These are phyloP conservation scores for Malania oleifera DNA, from an alignment of 164 flowering plant species.

Conservation along the genomic window DNA sequence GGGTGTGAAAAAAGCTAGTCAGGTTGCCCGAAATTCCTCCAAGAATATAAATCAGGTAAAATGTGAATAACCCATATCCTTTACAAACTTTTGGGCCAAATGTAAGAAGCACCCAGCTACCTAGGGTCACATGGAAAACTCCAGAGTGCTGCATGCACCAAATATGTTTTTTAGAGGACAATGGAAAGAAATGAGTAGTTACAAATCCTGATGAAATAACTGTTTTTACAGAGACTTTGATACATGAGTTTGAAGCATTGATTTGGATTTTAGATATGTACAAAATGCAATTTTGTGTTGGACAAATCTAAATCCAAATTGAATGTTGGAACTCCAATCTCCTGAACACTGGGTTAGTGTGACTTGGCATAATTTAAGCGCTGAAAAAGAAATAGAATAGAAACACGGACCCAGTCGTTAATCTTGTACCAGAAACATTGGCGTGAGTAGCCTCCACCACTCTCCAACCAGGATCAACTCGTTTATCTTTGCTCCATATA, in stretches of 20 bases:
- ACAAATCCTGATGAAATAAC: too few relatives aligned
- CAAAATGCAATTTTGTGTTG: too few relatives aligned
- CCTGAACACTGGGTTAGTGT: too few relatives aligned
- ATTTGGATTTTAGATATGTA: too few relatives aligned
- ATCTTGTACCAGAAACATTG: slow-evolving; percentile 91
- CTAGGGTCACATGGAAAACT: slow-evolving; percentile 52
- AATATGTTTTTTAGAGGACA: slow-evolving; percentile 3
- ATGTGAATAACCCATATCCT: slow-evolving; percentile 61
- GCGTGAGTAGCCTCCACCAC: slow-evolving; percentile 89
- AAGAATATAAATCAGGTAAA: slow-evolving; percentile 57
- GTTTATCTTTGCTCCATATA: slow-evolving; percentile 77
- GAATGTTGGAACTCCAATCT: too few relatives aligned
- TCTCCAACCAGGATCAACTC: slow-evolving; percentile 65
- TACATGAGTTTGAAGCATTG: too few relatives aligned
- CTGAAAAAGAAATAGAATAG: slow-evolving; percentile 21
- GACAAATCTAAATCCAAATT: too few relatives aligned
- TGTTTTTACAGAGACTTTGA: too few relatives aligned
- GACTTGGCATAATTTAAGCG: too few relatives aligned
- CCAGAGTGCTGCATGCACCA: slow-evolving; percentile 63
- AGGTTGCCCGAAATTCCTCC: slow-evolving; percentile 79
- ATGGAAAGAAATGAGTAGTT: too few relatives aligned
- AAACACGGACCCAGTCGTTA: slow-evolving; percentile 50
- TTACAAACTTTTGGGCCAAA: slow-evolving; percentile 64
- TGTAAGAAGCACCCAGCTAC: slow-evolving; percentile 63
- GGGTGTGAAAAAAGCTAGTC: slow-evolving; percentile 63